These are phyloP conservation scores for Colletotrichum eremochloae DNA, from an alignment of 2,329 filamentous ascomycete species.

Conservation along the genomic window DNA sequence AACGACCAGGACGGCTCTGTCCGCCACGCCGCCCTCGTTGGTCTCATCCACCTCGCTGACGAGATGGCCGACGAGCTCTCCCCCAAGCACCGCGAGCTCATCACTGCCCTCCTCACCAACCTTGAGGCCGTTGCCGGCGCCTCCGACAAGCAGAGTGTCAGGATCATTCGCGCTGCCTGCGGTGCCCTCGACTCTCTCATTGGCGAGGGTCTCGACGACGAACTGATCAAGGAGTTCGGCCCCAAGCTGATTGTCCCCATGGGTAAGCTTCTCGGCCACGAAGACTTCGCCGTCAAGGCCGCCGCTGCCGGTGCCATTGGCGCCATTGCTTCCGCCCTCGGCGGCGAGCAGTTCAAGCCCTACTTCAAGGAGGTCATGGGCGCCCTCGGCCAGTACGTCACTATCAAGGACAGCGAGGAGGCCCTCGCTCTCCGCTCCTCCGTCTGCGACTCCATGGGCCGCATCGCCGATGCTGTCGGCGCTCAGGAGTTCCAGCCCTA, in stretches of 20 bases:
- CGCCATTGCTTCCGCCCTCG: slow-evolving; percentile 88
- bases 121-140: slow-evolving; percentile 82
- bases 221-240: slow-evolving; percentile 86
- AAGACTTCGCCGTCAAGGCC: slow-evolving; percentile 90
- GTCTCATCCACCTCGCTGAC: slow-evolving; percentile 90
- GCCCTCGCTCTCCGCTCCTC: slow-evolving; percentile 91
- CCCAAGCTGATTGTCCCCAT: slow-evolving; percentile 86
- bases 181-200: slow-evolving; percentile 92
- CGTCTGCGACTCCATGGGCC: slow-evolving; percentile 92
- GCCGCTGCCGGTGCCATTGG: slow-evolving; percentile 90
- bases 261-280: slow-evolving; percentile 84
- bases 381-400: slow-evolving; percentile 85
- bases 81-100: slow-evolving; percentile 85
- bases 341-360: slow-evolving; percentile 86
- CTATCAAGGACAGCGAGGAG: slow-evolving; percentile 89
- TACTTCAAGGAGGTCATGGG: slow-evolving; percentile 94
- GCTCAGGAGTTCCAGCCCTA: slow-evolving; percentile 89
- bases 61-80: slow-evolving; percentile 92
- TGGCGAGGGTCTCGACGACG: slow-evolving; percentile 85
- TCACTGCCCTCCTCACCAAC: slow-evolving; percentile 89
- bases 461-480: slow-evolving; percentile 91
- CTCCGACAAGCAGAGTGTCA: slow-evolving; percentile 80
- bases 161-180: slow-evolving; percentile 91
- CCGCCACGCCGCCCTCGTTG: slow-evolving; percentile 87
- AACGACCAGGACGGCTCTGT: slow-evolving; percentile 88